A percentile compares a stretch with the other conserved stretches of the same genome.
Conservation (phyloP, 495 filamentous ascomycete genomes). For the Margaritispora aquatica region DNA sequence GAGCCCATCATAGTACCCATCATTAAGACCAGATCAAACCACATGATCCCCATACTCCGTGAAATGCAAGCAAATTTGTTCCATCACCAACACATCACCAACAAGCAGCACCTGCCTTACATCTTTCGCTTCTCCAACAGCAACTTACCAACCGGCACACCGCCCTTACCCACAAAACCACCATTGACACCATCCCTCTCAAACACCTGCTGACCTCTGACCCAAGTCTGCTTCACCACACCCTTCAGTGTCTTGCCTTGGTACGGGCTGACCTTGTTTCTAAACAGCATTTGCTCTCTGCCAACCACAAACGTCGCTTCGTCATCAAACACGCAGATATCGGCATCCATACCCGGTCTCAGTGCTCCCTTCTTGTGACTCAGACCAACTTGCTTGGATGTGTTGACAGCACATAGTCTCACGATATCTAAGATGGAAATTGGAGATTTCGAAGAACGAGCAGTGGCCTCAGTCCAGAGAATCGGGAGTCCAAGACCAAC, state of each 20-base stretch:
- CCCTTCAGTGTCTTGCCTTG: constrained; percentile 76
- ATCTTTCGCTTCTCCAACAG: constrained; percentile 37
- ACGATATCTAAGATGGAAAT: constrained; percentile 66
- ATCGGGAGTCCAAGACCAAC: constrained; percentile 91
- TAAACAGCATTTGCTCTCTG: constrained; percentile 71
- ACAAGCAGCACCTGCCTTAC: background rate
- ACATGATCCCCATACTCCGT: background rate
- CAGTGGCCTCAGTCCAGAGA: constrained; percentile 70
- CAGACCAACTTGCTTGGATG: constrained; percentile 87
- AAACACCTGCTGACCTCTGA: constrained; percentile 74
- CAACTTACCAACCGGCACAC: constrained; percentile 47
- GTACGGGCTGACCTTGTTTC: constrained; percentile 93
- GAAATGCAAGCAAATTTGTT: background rate
- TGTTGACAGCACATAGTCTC: constrained; percentile 78
- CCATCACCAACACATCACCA: background rate
- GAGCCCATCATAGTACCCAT: background rate
- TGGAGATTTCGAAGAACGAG: constrained; percentile 38
- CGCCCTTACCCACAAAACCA: constrained; percentile 55
- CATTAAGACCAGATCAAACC: background rate
- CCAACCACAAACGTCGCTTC: constrained; percentile 66
- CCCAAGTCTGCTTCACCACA: constrained; percentile 83
- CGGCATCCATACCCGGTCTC: constrained; percentile 80
- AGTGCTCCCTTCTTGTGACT: constrained; percentile 75
- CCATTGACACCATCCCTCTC: constrained; percentile 37
- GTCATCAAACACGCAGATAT: constrained; percentile 90